Conservation (phyloP, 495 filamentous ascomycete species). For the Neurospora discreta region DNA sequence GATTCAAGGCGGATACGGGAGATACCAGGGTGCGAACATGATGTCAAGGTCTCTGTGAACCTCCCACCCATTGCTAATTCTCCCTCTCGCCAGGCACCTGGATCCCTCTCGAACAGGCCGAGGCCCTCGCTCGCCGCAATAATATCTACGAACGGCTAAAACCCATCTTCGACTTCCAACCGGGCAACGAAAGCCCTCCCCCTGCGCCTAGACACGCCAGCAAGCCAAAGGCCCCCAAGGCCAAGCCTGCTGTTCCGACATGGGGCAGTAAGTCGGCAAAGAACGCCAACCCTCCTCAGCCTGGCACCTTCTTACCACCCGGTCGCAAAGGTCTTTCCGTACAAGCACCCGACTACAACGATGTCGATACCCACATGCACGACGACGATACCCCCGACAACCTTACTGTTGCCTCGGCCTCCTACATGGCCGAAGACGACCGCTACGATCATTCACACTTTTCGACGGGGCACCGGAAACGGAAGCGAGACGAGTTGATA, state of each 20-base stretch:
- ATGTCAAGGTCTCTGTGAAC: background rate
- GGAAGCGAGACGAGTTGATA: conserved; percentile 59
- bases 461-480: conserved; percentile 59
- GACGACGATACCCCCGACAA: conserved; percentile 79
- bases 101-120: conserved; percentile 79
- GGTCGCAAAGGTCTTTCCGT: conserved; percentile 17
- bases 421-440: conserved; percentile 73
- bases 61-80: background rate
- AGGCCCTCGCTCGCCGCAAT: conserved; percentile 72
- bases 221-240: conserved; percentile 56
- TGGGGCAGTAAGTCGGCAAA: conserved; percentile 33
- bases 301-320: conserved; percentile 15
- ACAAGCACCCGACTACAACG: conserved; percentile 33
- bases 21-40: conserved; percentile 70
- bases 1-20: conserved; percentile 95
- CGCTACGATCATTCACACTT: conserved; percentile 56
- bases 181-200: conserved; percentile 78
- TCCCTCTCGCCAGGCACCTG: conserved; percentile 61
- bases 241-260: conserved; percentile 43
- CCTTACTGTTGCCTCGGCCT: conserved; percentile 64
- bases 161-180: conserved; percentile 81
- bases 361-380: conserved; percentile 46
- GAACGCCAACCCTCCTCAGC: conserved; percentile 8
- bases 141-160: conserved; percentile 68
- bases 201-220: conserved; percentile 88